These are phyloP conservation scores for Blastocystis sp. DNA, from an alignment of 352 stramenopile species.

Conservation along the genomic window DNA sequence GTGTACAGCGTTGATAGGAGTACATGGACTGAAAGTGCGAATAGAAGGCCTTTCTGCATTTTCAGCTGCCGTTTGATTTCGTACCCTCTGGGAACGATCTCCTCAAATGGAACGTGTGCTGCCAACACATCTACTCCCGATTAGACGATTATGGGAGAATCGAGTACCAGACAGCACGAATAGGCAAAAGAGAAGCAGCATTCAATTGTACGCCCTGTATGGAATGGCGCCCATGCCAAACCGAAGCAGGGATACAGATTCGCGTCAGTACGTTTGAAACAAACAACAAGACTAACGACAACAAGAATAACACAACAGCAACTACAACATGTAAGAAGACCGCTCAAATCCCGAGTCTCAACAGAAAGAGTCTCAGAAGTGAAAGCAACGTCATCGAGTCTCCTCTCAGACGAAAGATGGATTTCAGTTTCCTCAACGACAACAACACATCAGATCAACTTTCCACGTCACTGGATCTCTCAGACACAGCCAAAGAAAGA, in stretches of 20 bases:
- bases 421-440: too few species aligned
- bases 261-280: background rate
- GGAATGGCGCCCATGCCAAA: background rate
- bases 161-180: background rate
- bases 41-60: slow-evolving; percentile 2
- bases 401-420: background rate
- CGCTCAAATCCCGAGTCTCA: too few species aligned
- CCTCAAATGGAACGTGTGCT: background rate
- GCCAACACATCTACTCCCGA: background rate
- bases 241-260: background rate
- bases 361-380: background rate
- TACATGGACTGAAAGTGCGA: background rate
- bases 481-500: too few species aligned
- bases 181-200: background rate
- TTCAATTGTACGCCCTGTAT: too few species aligned
- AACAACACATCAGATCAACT: too few species aligned
- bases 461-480: too few species aligned
- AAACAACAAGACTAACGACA: too few species aligned
- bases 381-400: background rate
- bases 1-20: background rate
- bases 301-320: too few species aligned
- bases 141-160: background rate
- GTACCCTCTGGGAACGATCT: background rate
- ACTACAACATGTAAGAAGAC: too few species aligned
- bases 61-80: background rate